These are phyloP conservation scores for Amborella trichopoda DNA, from an alignment of 164 flowering plant genomes.

Conservation along the genomic window DNA sequence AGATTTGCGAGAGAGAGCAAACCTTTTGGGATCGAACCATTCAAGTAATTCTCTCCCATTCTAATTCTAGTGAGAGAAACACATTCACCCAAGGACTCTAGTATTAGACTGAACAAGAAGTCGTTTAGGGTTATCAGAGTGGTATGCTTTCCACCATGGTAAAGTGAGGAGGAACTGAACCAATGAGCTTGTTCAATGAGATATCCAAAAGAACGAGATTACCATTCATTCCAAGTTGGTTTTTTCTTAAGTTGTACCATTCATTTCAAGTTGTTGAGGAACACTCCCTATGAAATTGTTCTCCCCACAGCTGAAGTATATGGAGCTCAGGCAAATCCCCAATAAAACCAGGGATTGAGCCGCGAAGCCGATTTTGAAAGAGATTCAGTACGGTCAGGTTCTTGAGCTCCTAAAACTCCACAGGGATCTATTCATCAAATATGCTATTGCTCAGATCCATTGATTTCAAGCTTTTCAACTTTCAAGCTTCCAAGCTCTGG, in stretches of 20 bases:
- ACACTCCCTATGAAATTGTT: constrained; percentile 84
- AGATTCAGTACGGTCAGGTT: constrained; percentile 78
- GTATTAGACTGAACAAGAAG: constrained; percentile 74
- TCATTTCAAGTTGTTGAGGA: constrained; percentile 41
- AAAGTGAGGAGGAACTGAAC: constrained; percentile 61
- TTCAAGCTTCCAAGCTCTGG: constrained; percentile 43
- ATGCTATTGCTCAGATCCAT: constrained; percentile 85
- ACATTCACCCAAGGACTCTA: constrained; percentile 67
- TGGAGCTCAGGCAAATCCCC: constrained; percentile 70
- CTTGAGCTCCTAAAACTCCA: constrained; percentile 35
- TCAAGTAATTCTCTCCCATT: constrained; percentile 81
- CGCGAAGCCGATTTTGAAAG: constrained; percentile 78
- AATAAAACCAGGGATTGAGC: constrained; percentile 71
- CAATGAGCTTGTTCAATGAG: constrained; percentile 78
- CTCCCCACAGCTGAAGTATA: constrained; percentile 92
- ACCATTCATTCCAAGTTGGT: constrained; percentile 62
- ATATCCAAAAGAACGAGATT: constrained; percentile 54
- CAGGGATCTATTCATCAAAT: constrained; percentile 70
- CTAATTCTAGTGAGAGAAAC: constrained; percentile 55
- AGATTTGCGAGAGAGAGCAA: constrained; percentile 56
- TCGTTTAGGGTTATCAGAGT: constrained; percentile 73
- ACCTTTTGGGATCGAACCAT: constrained; percentile 81
- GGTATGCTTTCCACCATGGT: constrained; percentile 49
- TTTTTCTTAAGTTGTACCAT: too few relatives aligned
- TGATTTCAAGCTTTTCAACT: constrained; percentile 61